These are phyloP conservation scores for Leccinum pellstonianum DNA, from an alignment of 768 basidiomycete species.

Conservation along the genomic window DNA sequence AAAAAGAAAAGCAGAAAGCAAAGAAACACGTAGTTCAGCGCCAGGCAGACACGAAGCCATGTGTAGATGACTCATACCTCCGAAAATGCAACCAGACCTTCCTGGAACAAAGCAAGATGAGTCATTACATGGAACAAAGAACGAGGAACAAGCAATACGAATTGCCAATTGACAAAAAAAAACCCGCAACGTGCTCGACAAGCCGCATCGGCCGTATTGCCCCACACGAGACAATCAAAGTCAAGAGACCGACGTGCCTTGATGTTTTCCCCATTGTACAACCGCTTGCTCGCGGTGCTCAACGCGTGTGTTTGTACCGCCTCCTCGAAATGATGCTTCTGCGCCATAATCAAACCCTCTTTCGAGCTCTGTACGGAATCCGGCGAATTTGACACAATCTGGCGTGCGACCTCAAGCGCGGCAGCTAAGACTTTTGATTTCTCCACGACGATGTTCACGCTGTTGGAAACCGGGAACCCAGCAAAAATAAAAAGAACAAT, in stretches of 20 bases:
- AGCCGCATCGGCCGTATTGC: not conserved
- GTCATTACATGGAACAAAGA: constrained; percentile 2
- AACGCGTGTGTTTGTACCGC: constrained; percentile 46
- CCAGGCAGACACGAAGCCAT: not conserved
- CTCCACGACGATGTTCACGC: constrained; percentile 72
- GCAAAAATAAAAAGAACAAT: constrained; percentile 2
- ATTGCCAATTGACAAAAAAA: not conserved
- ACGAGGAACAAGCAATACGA: not conserved
- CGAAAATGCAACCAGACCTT: constrained; percentile 67
- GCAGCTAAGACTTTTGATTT: constrained; percentile 49
- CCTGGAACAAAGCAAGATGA: constrained; percentile 39
- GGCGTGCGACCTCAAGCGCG: constrained; percentile 60
- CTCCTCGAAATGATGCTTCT: constrained; percentile 51
- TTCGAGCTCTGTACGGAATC: constrained; percentile 80
- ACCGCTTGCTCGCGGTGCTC: constrained; percentile 47
- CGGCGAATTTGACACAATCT: constrained; percentile 66
- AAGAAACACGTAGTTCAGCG: not conserved
- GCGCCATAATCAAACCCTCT: constrained; percentile 57
- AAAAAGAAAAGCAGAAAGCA: not conserved
- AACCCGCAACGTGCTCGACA: constrained; percentile 3
- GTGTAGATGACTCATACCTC: constrained; percentile 28
- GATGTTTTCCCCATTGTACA: constrained; percentile 66
- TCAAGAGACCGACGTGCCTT: constrained; percentile 43
- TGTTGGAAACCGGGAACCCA: constrained; percentile 23
- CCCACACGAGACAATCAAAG: not conserved